Base-by-base conservation (phyloP, 768 basidiomycete species). In the Holtermannia corniformis region DNA sequence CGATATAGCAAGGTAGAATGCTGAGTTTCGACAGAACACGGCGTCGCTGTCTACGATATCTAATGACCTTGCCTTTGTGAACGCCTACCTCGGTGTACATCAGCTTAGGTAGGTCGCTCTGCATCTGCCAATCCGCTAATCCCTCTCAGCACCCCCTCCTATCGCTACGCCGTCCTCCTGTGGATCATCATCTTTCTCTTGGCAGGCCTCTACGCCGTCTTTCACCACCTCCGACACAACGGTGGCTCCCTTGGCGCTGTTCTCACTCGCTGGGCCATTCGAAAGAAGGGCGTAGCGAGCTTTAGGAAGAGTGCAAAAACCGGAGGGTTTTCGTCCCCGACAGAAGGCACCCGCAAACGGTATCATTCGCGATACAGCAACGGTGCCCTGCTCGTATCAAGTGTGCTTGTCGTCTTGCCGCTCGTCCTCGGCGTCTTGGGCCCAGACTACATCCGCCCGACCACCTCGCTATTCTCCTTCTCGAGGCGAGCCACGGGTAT, bases 371-470 rank as follows among this genome's bases (percentile, higher is more conserved):
- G 83, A 3, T 83, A 84, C 1, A 79, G 83, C 46, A 82, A 86
- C 61, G 79, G 80, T 0, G 80, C 84, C 59, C 71, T 86, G 16
- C 73, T 84, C 48, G 74, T 74, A 1, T 63, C 84, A 41, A 49
- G 67, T 44, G 58, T 78, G 22, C 65, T 87, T 26, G 63, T 76
- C 23, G 60, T 75, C 42, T 67, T 74, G 16, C 72, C 78, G 3
- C 56, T 81, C 14, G 65, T 76, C 2, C 72, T 82, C 37, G 75
- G 75, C 2, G 79, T 83, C 56, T 68, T 80, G 14, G 84, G 84
- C 14, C 79, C 80, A 3, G 86, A 87, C 68, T 85, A 86, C 65
- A 75, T 87, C 54, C 74, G 76, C 0, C 82, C 82, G 0, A 59
- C 61, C 19, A 68, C 75, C 1, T 73, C 69, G n/a, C 60, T 80